These are phyloP conservation scores for Leccinellum albellum DNA, from an alignment of 768 basidiomycete genomes.

Conservation along the genomic window DNA sequence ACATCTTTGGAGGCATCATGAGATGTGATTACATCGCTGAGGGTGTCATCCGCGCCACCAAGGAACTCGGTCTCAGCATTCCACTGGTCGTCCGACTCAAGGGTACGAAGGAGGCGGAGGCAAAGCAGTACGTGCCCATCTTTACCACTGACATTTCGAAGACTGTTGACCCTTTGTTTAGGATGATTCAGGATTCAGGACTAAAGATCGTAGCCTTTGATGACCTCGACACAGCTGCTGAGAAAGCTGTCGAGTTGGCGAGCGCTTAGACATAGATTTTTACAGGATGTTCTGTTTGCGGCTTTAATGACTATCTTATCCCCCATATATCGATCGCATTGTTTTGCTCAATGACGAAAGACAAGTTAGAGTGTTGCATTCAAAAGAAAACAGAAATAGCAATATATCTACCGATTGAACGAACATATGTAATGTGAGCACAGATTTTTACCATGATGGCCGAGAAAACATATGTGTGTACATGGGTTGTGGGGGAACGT, in stretches of 20 bases:
- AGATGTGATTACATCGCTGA: conserved; percentile 97
- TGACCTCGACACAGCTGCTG: conserved; percentile 86
- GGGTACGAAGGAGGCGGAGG: conserved; percentile 94
- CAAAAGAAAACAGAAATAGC: conserved; percentile 25
- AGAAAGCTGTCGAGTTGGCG: conserved; percentile 72
- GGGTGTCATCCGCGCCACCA: conserved; percentile 97
- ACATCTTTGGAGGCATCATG: conserved; percentile 98
- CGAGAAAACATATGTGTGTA: conserved; percentile 28
- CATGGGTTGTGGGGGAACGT: conserved; percentile 27
- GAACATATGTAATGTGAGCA: conserved; percentile 17
- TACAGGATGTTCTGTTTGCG: conserved; percentile 17
- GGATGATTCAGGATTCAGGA: conserved; percentile 91
- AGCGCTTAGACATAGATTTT: conserved; percentile 35
- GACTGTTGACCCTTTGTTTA: conserved; percentile 30
- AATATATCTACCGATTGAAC: conserved; percentile 31
- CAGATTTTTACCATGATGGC: conserved; percentile 28
- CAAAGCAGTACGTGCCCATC: conserved; percentile 71
- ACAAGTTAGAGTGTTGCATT: conserved; percentile 22
- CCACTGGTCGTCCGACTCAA: conserved; percentile 93
- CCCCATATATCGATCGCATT: neutral
- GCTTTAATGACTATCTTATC: conserved; percentile 11
- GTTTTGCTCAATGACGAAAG: conserved; percentile 1
- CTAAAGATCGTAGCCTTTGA: conserved; percentile 93
- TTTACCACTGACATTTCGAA: neutral
- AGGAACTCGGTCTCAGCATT: conserved; percentile 79